A percentile compares a stretch with the other conserved stretches of the same genome.
phyloP scores from a whole-genome alignment of 805 yeast species.

The Jamesozyma rosinii region DNA sequence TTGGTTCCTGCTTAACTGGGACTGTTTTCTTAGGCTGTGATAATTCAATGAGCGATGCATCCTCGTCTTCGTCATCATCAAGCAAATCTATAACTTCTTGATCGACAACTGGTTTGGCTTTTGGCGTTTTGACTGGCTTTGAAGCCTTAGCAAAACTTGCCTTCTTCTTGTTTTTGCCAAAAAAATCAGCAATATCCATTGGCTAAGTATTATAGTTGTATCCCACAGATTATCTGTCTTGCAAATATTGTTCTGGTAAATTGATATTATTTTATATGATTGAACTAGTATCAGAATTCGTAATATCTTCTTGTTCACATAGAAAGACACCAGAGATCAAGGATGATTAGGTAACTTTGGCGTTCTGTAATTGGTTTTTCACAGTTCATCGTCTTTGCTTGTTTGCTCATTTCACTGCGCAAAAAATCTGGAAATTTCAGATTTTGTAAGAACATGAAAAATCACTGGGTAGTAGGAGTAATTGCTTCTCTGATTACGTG shows the following conservation, averaged over 20 bases:
- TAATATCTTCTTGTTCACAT: no score
- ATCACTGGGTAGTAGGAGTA: no score
- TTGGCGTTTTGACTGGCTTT: neutral
- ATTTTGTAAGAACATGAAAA: neutral
- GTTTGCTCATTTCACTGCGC: neutral
- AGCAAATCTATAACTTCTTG: conserved; percentile 24
- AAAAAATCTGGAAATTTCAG: neutral
- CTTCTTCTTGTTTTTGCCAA: conserved; percentile 20
- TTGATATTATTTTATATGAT: no score
- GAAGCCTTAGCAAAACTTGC: neutral
- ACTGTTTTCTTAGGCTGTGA: neutral
- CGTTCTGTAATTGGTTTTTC: no score
- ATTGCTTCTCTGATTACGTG: no score
- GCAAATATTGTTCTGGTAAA: no score
- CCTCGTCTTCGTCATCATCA: conserved; percentile 23
- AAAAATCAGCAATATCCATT: conserved; percentile 33
- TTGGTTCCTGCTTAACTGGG: neutral
- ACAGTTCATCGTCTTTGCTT: neutral
- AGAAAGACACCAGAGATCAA: no score
- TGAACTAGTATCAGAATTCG: no score
- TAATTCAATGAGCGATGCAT: conserved; percentile 4
- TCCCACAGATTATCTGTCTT: no score
- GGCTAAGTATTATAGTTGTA: no score
- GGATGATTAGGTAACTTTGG: no score
- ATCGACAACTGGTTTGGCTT: conserved; percentile 8